A percentile compares a stretch with the other conserved stretches of the same genome.
phyloP scores from a whole-genome alignment of 305 asterid species.

The Salvia sclarea region DNA sequence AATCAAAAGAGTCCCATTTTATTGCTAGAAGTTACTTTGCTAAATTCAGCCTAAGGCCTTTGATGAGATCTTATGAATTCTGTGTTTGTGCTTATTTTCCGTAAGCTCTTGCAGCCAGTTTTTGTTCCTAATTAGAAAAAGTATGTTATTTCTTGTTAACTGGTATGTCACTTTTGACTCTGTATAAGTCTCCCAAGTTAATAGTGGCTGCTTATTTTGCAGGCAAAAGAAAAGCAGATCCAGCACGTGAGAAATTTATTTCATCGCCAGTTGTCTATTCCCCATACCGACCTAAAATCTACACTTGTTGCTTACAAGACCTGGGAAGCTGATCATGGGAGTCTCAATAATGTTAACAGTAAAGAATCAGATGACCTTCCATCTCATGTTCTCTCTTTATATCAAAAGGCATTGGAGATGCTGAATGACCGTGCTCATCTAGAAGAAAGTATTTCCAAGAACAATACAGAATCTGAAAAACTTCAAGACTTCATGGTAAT shows the following conservation, averaged over 20 bases:
- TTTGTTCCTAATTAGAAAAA: not conserved
- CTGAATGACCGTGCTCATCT: conserved; percentile 62
- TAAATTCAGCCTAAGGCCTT: conserved; percentile 12
- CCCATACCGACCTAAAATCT: conserved; percentile 58
- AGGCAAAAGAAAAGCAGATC: conserved; percentile 84
- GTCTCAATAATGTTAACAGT: conserved; percentile 47
- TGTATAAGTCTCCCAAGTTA: conserved; percentile 22
- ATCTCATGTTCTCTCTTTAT: conserved; percentile 60
- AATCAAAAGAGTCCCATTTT: conserved; percentile 5
- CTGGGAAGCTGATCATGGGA: conserved; percentile 76
- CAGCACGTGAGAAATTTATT: conserved; percentile 72
- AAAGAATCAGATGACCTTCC: conserved; percentile 65
- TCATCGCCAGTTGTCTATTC: conserved; percentile 89
- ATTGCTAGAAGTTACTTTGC: not conserved
- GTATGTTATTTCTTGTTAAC: conserved; percentile 23
- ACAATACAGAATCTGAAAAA: conserved; percentile 58
- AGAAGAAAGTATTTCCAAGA: conserved; percentile 67
- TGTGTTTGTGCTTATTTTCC: conserved; percentile 12
- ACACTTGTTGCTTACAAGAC: conserved; percentile 66
- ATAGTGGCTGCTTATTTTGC: conserved; percentile 34
- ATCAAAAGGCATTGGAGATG: conserved; percentile 79
- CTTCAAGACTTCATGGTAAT: conserved; percentile 77
- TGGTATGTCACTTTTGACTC: not conserved
- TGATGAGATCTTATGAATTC: conserved; percentile 9
- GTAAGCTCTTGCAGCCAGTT: conserved; percentile 13